Evolutionary conservation across 495 filamentous ascomycete genomes (phyloP).

Genomic region (Neurospora sp.): DNA sequence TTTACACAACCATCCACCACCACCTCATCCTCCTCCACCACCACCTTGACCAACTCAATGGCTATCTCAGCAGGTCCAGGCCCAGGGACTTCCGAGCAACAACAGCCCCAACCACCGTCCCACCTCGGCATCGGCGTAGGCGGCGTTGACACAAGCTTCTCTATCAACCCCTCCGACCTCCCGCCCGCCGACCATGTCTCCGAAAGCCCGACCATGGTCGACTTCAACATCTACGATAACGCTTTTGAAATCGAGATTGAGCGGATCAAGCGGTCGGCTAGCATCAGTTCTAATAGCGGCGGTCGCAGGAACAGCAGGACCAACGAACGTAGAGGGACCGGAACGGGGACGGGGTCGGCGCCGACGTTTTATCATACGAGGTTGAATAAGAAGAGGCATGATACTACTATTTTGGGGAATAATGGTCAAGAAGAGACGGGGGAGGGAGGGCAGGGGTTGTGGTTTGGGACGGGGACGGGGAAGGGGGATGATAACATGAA

Average conservation of each 20-base stretch:
- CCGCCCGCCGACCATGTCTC: slow-evolving; percentile 47
- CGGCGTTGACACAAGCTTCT: slow-evolving; percentile 27
- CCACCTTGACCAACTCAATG: not conserved
- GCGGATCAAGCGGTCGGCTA: slow-evolving; percentile 43
- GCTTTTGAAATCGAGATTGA: slow-evolving; percentile 77
- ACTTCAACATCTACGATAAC: slow-evolving; percentile 77
- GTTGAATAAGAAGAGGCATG: slow-evolving; percentile 1
- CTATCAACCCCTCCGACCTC: slow-evolving; percentile 1
- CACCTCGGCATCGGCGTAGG: slow-evolving; percentile 68
- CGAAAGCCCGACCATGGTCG: slow-evolving; percentile 70
- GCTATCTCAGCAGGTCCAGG: not conserved
- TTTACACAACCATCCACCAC: not conserved
- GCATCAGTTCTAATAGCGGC: not conserved
- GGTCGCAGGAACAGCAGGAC: not conserved
- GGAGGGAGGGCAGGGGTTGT: not conserved
- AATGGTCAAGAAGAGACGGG: not conserved
- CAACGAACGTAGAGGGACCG: not conserved
- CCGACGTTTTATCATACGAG: slow-evolving; percentile 3
- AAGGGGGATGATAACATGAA: not conserved
- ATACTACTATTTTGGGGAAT: not conserved
- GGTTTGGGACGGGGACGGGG: not conserved
- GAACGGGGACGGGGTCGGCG: not conserved
- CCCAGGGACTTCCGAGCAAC: not conserved
- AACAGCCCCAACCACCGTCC: slow-evolving; percentile 23
- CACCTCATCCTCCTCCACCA: not conserved